phyloP scores from a whole-genome alignment of 768 basidiomycete genomes.

The Russula ochroleuca region DNA sequence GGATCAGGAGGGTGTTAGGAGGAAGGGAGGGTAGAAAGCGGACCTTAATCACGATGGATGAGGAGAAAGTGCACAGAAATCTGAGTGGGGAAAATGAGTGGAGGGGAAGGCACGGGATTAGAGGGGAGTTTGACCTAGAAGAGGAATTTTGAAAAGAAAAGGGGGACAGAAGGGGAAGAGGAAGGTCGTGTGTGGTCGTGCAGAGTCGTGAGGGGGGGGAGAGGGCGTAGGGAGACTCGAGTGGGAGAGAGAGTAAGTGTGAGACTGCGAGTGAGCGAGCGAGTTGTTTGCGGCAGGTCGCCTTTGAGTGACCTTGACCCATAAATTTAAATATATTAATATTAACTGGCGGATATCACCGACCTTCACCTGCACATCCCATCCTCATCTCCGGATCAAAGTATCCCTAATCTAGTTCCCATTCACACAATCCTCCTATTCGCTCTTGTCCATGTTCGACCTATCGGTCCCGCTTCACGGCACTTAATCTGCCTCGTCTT shows the following conservation, averaged over 20 bases:
- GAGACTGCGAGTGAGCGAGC: background rate
- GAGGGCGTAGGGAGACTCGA: slow-evolving; percentile 26
- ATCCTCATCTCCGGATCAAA: slow-evolving; percentile 21
- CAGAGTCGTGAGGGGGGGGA: slow-evolving; percentile 32
- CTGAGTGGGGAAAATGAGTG: slow-evolving; percentile 19
- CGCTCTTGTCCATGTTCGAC: background rate
- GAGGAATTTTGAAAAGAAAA: slow-evolving; percentile 20
- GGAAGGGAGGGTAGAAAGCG: background rate
- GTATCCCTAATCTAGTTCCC: background rate
- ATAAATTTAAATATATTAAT: background rate
- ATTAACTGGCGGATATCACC: slow-evolving; percentile 9
- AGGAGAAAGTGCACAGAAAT: slow-evolving; percentile 16
- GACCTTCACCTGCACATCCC: background rate
- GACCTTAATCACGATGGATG: slow-evolving; percentile 27
- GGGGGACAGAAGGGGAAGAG: slow-evolving; percentile 12
- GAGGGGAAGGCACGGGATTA: slow-evolving; percentile 9
- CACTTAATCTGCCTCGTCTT: too few species aligned
- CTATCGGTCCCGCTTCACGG: background rate
- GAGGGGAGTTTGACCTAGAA: slow-evolving; percentile 17
- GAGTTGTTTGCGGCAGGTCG: slow-evolving; percentile 14
- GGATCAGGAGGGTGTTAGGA: slow-evolving; percentile 10
- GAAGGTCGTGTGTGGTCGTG: slow-evolving; percentile 28
- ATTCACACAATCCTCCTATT: background rate
- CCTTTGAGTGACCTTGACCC: background rate
- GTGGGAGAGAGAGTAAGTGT: background rate